Percentiles rank a stretch among this genome's conserved stretches.
Evolutionary conservation across 169 alveolate species (phyloP).

Genomic region (Plasmodium malariae): DNA sequence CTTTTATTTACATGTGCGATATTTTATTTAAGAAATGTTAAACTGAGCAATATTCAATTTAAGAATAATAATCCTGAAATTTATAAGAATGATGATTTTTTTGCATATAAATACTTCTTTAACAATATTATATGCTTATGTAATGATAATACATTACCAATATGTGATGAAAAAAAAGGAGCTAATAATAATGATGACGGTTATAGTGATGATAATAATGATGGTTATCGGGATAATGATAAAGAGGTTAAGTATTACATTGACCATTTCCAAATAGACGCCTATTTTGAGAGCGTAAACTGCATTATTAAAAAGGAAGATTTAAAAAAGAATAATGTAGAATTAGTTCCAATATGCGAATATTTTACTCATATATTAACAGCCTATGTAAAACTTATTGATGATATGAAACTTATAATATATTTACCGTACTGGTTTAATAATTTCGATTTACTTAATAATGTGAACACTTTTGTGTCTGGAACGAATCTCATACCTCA

Average conservation of each 20-base stretch:
- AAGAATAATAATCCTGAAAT: slow-evolving; percentile 11
- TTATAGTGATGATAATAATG: neutral
- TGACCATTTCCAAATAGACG: slow-evolving; percentile 15
- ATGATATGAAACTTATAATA: slow-evolving; percentile 48
- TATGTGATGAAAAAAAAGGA: neutral
- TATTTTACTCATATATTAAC: slow-evolving; percentile 58
- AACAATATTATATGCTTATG: slow-evolving; percentile 64
- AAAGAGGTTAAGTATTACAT: slow-evolving; percentile 25
- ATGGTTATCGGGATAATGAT: neutral
- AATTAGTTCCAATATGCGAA: slow-evolving; percentile 31
- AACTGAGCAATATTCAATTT: slow-evolving; percentile 41
- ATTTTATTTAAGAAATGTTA: slow-evolving; percentile 31
- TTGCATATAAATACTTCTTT: slow-evolving; percentile 49
- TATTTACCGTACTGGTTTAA: slow-evolving; percentile 56
- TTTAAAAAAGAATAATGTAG: slow-evolving; percentile 41
- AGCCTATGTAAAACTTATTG: slow-evolving; percentile 37
- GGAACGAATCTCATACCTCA: slow-evolving; percentile 26
- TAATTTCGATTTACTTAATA: slow-evolving; percentile 31
- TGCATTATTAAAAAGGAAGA: slow-evolving; percentile 10
- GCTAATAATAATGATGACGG: neutral
- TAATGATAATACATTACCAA: neutral
- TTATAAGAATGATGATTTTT: slow-evolving; percentile 5
- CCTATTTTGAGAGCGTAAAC: slow-evolving; percentile 32
- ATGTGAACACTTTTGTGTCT: slow-evolving; percentile 54
- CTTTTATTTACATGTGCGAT: slow-evolving; percentile 37